A percentile compares a stretch with the other conserved stretches of the same genome.
Conservation (phyloP, 2,329 filamentous ascomycete genomes). For the Cytospora piceicola region DNA sequence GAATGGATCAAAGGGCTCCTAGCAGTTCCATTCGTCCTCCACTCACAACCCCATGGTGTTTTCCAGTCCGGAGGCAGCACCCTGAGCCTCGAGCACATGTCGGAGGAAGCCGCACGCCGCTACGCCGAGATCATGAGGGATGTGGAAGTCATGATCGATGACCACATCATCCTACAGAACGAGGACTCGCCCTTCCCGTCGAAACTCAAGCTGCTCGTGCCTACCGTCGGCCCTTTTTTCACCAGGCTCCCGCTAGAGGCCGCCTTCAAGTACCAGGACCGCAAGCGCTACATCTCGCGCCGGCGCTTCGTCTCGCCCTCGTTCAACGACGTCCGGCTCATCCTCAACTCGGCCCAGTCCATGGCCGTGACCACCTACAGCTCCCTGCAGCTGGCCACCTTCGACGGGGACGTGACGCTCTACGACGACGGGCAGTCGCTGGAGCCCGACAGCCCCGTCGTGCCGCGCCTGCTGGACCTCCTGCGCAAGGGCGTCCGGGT, state of each 20-base stretch:
- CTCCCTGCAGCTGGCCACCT: slow-evolving; percentile 83
- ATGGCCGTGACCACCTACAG: slow-evolving; percentile 82
- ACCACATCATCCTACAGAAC: slow-evolving; percentile 68
- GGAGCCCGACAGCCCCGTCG: slow-evolving; percentile 75
- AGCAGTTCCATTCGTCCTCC: slow-evolving; percentile 93
- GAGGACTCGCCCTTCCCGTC: slow-evolving; percentile 65
- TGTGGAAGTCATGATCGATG: slow-evolving; percentile 87
- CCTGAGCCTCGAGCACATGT: slow-evolving; percentile 68
- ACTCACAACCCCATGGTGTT: slow-evolving; percentile 89
- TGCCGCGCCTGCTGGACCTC: slow-evolving; percentile 69
- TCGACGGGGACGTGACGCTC: slow-evolving; percentile 96
- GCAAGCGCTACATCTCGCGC: slow-evolving; percentile 82
- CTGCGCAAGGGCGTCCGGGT: slow-evolving; percentile 79
- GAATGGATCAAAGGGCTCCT: slow-evolving; percentile 98
- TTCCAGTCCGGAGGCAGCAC: slow-evolving; percentile 63
- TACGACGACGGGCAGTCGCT: slow-evolving; percentile 89
- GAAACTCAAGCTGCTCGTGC: slow-evolving; percentile 90
- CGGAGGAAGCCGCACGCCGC: slow-evolving; percentile 78
- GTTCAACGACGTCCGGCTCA: slow-evolving; percentile 93
- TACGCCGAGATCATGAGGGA: slow-evolving; percentile 96
- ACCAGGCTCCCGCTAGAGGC: slow-evolving; percentile 84
- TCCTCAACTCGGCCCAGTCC: slow-evolving; percentile 92
- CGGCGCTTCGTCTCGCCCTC: slow-evolving; percentile 92
- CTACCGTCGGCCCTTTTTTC: slow-evolving; percentile 91
- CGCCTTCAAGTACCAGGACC: slow-evolving; percentile 90